Evolutionary conservation across 2,329 filamentous ascomycete species (phyloP).

Genomic region (Eurotiales sp.): DNA sequence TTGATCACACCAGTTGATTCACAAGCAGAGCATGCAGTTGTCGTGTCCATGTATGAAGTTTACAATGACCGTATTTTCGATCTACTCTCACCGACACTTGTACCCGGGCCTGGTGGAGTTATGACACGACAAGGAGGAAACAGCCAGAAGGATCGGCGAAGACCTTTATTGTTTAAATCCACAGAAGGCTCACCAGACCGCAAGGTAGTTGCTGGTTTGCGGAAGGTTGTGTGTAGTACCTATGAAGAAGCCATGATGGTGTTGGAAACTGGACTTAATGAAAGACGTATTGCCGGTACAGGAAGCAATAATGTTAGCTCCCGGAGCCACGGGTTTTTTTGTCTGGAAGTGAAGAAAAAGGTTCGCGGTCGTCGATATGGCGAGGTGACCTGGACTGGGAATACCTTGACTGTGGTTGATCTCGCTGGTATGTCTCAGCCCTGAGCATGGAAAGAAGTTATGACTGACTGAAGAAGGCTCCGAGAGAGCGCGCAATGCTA

Average conservation of each 20-base stretch:
- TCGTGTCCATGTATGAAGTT: conserved; percentile 98
- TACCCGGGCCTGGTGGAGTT: conserved; percentile 38
- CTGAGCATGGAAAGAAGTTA: background rate
- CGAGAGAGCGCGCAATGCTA: conserved; percentile 86
- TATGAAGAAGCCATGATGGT: conserved; percentile 84
- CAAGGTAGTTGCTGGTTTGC: conserved; percentile 90
- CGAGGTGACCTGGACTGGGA: conserved; percentile 67
- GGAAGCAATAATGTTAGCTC: conserved; percentile 91
- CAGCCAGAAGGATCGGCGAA: conserved; percentile 67
- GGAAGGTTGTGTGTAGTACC: conserved; percentile 80
- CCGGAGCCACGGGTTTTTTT: conserved; percentile 93
- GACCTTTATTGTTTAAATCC: conserved; percentile 83
- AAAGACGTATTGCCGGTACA: conserved; percentile 83
- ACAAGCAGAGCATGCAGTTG: conserved; percentile 74
- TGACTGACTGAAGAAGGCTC: conserved; percentile 51
- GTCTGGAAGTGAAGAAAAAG: conserved; percentile 88
- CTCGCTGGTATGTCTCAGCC: conserved; percentile 61
- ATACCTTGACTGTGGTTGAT: conserved; percentile 82
- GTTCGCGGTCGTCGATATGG: conserved; percentile 46
- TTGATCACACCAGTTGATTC: conserved; percentile 64
- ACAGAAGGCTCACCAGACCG: conserved; percentile 83
- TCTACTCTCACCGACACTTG: conserved; percentile 62
- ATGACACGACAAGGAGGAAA: conserved; percentile 42
- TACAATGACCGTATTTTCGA: conserved; percentile 99
- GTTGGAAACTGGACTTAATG: conserved; percentile 81